phyloP scores from a whole-genome alignment of 2,329 filamentous ascomycete genomes.

The Mycosphaerella sp. region DNA sequence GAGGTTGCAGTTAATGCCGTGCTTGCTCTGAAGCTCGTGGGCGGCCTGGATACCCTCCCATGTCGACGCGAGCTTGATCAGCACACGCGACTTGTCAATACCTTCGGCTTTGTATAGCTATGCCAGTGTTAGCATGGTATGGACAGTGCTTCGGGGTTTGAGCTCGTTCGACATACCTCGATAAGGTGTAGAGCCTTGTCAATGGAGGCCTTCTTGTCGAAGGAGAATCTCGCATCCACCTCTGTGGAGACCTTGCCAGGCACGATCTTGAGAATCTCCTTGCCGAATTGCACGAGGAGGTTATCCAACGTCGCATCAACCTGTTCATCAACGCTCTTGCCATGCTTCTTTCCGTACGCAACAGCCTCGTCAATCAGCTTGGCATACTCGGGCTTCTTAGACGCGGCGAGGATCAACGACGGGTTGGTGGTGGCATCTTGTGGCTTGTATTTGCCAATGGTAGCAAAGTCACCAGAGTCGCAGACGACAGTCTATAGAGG shows the following conservation, averaged over 20 bases:
- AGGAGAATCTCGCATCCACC: conserved; percentile 93
- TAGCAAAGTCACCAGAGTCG: conserved; percentile 80
- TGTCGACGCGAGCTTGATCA: conserved; percentile 99
- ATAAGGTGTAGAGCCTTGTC: conserved; percentile 97
- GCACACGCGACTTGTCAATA: conserved; percentile 84
- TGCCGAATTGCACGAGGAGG: conserved; percentile 95
- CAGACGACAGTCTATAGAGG: conserved; percentile 74
- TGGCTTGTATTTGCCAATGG: conserved; percentile 99
- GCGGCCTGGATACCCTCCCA: conserved; percentile 99
- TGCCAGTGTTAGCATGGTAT: conserved; percentile 27
- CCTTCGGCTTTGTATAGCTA: conserved; percentile 92
- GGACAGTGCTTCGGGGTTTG: neutral
- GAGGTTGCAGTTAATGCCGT: conserved; percentile 97
- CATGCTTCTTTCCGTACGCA: conserved; percentile 73
- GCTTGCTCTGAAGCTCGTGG: conserved; percentile 89
- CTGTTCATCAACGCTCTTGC: conserved; percentile 65
- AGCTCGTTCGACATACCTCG: conserved; percentile 55
- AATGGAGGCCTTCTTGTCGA: conserved; percentile 86
- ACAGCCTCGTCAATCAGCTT: conserved; percentile 42
- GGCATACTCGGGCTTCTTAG: conserved; percentile 54
- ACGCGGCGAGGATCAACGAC: conserved; percentile 93
- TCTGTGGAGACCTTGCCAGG: conserved; percentile 99
- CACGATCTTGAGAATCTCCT: conserved; percentile 93
- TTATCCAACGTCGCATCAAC: conserved; percentile 86
- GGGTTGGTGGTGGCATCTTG: conserved; percentile 99